Evolutionary conservation across 768 basidiomycete genomes (phyloP).

Genomic region (Mycena filopes): DNA sequence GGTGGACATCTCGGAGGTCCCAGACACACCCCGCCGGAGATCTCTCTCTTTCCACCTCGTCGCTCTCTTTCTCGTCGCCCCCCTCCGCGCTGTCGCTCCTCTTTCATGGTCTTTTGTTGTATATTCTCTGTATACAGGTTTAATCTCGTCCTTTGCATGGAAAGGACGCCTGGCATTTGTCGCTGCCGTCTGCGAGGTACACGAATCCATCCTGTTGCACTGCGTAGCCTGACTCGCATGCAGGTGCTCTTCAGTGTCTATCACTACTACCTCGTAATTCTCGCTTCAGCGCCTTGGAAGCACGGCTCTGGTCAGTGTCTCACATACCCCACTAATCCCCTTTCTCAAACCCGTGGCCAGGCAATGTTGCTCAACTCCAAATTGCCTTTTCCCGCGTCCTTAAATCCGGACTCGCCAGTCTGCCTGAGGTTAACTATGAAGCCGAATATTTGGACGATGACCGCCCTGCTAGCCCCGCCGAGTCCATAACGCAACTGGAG

Average conservation of each 20-base stretch:
- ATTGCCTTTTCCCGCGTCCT: conserved; percentile 70
- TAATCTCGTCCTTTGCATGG: conserved; percentile 54
- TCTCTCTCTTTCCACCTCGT: conserved; percentile 68
- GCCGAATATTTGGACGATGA: conserved; percentile 60
- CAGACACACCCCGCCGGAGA: conserved; percentile 51
- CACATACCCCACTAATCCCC: not conserved
- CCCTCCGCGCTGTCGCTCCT: conserved; percentile 72
- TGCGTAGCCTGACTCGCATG: conserved; percentile 7
- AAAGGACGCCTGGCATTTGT: conserved; percentile 52
- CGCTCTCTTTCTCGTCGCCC: conserved; percentile 64
- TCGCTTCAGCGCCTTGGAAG: conserved; percentile 59
- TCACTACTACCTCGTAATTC: conserved; percentile 60
- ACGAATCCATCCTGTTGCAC: not conserved
- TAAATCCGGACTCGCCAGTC: conserved; percentile 69
- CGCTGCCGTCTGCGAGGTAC: conserved; percentile 69
- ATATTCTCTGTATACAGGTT: conserved; percentile 57
- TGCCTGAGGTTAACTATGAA: conserved; percentile 63
- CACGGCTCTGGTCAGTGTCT: conserved; percentile 45
- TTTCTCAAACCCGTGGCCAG: not conserved
- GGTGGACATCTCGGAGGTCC: conserved; percentile 52
- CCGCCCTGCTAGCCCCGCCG: conserved; percentile 70
- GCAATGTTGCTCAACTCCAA: conserved; percentile 65
- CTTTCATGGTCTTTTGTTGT: conserved; percentile 73
- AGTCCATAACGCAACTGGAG: conserved; percentile 67
- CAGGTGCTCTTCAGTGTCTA: conserved; percentile 80